These are phyloP conservation scores for Articulospora tetracladia DNA, from an alignment of 495 filamentous ascomycete genomes.

Conservation along the genomic window DNA sequence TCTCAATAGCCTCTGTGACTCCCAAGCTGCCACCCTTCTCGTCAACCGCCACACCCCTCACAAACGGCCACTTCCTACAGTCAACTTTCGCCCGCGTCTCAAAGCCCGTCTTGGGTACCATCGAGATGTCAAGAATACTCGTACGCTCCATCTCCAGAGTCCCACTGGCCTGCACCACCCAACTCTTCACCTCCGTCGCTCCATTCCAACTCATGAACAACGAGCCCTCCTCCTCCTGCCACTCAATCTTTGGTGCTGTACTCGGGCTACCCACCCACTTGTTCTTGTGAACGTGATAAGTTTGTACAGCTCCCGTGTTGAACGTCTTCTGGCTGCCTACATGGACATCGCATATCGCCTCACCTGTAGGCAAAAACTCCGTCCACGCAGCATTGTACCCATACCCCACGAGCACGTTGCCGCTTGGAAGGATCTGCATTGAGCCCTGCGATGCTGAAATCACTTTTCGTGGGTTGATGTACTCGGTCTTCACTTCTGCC, in stretches of 20 bases:
- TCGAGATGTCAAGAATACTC: background rate
- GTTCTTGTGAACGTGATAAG: background rate
- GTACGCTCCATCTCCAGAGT: background rate
- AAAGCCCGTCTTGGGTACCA: background rate
- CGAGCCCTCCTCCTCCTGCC: too few relatives aligned
- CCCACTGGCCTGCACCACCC: background rate
- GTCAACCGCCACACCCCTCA: background rate
- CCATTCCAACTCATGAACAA: slow-evolving; percentile 3
- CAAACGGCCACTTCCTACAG: background rate
- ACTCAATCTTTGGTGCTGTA: background rate
- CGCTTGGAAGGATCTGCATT: slow-evolving; percentile 50
- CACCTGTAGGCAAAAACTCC: slow-evolving; percentile 50
- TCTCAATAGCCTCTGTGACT: background rate
- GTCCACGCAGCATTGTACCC: slow-evolving; percentile 55
- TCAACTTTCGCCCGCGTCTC: background rate
- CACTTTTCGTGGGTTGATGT: slow-evolving; percentile 39
- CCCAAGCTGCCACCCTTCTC: background rate
- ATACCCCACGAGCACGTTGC: slow-evolving; percentile 55
- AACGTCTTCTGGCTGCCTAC: slow-evolving; percentile 26
- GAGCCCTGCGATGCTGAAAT: slow-evolving; percentile 60
- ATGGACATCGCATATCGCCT: background rate
- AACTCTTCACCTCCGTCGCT: background rate
- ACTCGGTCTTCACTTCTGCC: slow-evolving; percentile 42
- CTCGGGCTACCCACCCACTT: background rate
- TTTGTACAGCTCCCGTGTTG: slow-evolving; percentile 18